phyloP scores from a whole-genome alignment of 331 rosid species.

The Rosa hybrid region DNA sequence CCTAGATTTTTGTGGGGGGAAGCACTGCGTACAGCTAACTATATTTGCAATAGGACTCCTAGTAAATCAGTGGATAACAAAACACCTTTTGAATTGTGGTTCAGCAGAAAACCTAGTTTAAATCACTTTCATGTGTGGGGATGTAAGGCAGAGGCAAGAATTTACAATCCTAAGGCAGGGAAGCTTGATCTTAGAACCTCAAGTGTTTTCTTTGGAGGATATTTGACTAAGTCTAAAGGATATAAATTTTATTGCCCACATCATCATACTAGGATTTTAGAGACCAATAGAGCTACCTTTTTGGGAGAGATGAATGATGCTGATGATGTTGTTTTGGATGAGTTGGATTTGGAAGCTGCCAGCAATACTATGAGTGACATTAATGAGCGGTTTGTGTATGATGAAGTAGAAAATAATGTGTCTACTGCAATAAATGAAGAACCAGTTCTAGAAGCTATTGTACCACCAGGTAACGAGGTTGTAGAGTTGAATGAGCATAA shows the following conservation, averaged over 20 bases:
- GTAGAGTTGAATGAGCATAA: too few relatives aligned
- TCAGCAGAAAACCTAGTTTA: not conserved
- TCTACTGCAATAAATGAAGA: too few relatives aligned
- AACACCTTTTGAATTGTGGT: not conserved
- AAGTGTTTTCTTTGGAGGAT: not conserved
- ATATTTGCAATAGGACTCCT: not conserved
- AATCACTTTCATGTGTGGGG: not conserved
- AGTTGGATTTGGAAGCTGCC: too few relatives aligned
- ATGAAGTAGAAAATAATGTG: too few relatives aligned
- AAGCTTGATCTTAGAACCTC: not conserved
- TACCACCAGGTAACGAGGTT: too few relatives aligned
- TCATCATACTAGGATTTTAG: too few relatives aligned
- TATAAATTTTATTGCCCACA: not conserved
- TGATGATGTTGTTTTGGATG: too few relatives aligned
- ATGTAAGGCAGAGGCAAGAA: not conserved
- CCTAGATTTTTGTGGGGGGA: not conserved
- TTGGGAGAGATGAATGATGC: not conserved
- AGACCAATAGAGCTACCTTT: too few relatives aligned
- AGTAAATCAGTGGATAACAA: not conserved
- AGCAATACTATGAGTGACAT: too few relatives aligned
- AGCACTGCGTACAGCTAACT: not conserved
- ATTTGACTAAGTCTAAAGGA: not conserved
- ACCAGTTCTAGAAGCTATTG: too few relatives aligned
- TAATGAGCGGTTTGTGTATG: too few relatives aligned
- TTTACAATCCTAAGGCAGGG: not conserved